Conservation (phyloP, 805 yeast species). For the Pichia membranifaciens region DNA sequence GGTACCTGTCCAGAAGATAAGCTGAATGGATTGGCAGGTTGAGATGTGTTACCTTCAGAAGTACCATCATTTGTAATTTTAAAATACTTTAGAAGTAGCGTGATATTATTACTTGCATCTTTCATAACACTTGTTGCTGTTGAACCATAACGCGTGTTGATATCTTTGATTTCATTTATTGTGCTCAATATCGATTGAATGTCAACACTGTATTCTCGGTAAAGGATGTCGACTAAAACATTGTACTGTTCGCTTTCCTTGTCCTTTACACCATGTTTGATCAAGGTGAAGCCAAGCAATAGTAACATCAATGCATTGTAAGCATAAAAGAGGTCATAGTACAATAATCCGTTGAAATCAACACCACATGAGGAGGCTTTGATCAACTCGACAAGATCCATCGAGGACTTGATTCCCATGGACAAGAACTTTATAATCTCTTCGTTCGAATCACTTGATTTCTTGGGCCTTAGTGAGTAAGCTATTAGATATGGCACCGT, state of each 20-base stretch:
- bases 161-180: slow-evolving; percentile 15
- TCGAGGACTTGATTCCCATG: slow-evolving; percentile 29
- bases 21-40: neutral
- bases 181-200: slow-evolving; percentile 12
- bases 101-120: slow-evolving; percentile 30
- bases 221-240: slow-evolving; percentile 11
- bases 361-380: slow-evolving; percentile 12
- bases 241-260: slow-evolving; percentile 4
- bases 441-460: slow-evolving; percentile 21
- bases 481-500: slow-evolving; percentile 32
- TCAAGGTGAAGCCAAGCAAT: slow-evolving; percentile 29
- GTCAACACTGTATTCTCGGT: slow-evolving; percentile 9
- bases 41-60: neutral
- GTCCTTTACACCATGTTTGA: slow-evolving; percentile 11
- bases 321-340: slow-evolving; percentile 33
- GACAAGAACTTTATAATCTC: slow-evolving; percentile 28
- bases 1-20: neutral
- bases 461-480: slow-evolving; percentile 23
- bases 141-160: slow-evolving; percentile 14
- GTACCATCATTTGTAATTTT: slow-evolving; percentile 1
- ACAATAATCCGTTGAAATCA: slow-evolving; percentile 29
- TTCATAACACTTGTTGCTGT: slow-evolving; percentile 27
- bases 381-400: slow-evolving; percentile 26
- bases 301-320: slow-evolving; percentile 33
- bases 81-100: slow-evolving; percentile 23